phyloP scores from a whole-genome alignment of 1,139 yeast genomes.

The Kurtzmaniella quercitrusa region DNA sequence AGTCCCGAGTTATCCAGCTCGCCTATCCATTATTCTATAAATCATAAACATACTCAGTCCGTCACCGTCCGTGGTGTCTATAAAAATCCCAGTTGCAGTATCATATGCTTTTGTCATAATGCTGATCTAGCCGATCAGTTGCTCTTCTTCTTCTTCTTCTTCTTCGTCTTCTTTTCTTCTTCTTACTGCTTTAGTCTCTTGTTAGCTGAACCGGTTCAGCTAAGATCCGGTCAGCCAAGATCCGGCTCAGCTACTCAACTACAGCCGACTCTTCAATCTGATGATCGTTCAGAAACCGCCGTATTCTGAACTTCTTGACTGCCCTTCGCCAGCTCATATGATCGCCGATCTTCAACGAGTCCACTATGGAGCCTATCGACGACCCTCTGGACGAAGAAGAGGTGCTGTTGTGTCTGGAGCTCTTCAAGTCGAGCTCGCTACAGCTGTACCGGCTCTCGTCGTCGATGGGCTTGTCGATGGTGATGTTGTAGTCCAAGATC shows the following conservation, averaged over 20 bases:
- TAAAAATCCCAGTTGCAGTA: too few relatives aligned
- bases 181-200: too few relatives aligned
- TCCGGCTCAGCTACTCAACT: neutral
- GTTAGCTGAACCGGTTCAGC: too few relatives aligned
- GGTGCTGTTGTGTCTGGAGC: constrained; percentile 9
- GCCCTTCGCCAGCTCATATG: constrained; percentile 21
- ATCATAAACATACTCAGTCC: too few relatives aligned
- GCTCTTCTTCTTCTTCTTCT: too few relatives aligned
- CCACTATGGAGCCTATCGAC: constrained; percentile 20
- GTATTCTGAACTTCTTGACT: constrained; percentile 21
- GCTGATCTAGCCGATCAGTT: too few relatives aligned
- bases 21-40: too few relatives aligned
- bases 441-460: constrained; percentile 1
- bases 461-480: neutral
- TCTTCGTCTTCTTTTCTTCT: too few relatives aligned
- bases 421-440: neutral
- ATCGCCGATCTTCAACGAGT: constrained; percentile 14
- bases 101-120: too few relatives aligned
- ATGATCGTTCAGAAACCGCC: constrained; percentile 19
- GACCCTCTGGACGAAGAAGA: constrained; percentile 18
- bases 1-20: too few relatives aligned
- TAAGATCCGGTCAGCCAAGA: too few relatives aligned
- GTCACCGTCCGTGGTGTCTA: too few relatives aligned
- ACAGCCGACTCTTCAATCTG: constrained; percentile 3
- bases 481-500: neutral